phyloP scores from a whole-genome alignment of 2,329 filamentous ascomycete species.

The Fusarium liriodendri region DNA sequence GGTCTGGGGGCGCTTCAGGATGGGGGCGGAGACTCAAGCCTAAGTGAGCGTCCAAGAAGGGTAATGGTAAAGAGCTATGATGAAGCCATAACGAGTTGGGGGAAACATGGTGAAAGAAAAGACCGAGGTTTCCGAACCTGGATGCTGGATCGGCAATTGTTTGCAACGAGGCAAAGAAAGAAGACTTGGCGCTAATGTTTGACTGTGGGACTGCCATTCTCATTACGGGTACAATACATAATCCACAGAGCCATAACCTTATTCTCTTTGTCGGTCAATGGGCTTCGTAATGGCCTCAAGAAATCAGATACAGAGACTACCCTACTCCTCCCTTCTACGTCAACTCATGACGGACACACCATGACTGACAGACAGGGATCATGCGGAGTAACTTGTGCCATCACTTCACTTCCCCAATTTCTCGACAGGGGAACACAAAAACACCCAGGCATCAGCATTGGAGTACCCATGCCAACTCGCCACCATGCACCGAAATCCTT shows the following conservation, averaged over 20 bases:
- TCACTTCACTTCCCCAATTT: neutral
- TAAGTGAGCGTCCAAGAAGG: neutral
- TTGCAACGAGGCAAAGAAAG: neutral
- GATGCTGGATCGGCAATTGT: neutral
- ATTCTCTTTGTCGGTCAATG: neutral
- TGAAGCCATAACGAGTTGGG: neutral
- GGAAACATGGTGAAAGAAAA: neutral
- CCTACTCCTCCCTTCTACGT: neutral
- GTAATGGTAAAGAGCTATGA: neutral
- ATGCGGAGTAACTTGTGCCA: neutral
- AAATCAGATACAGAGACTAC: neutral
- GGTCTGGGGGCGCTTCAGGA: neutral
- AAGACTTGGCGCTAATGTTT: neutral
- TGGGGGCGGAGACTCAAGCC: constrained; percentile 27
- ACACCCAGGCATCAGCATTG: neutral
- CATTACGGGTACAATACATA: neutral
- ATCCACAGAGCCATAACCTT: neutral
- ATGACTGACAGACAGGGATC: neutral
- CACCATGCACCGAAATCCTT: neutral
- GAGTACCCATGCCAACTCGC: neutral
- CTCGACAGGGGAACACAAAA: neutral
- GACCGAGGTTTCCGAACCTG: neutral
- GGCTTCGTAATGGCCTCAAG: neutral
- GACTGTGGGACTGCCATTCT: neutral
- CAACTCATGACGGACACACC: neutral